Evolutionary conservation across 2,329 filamentous ascomycete genomes (phyloP), one percentile per base, ranked within the genome.

Genomic region (Aureobasidium uvarum): DNA sequence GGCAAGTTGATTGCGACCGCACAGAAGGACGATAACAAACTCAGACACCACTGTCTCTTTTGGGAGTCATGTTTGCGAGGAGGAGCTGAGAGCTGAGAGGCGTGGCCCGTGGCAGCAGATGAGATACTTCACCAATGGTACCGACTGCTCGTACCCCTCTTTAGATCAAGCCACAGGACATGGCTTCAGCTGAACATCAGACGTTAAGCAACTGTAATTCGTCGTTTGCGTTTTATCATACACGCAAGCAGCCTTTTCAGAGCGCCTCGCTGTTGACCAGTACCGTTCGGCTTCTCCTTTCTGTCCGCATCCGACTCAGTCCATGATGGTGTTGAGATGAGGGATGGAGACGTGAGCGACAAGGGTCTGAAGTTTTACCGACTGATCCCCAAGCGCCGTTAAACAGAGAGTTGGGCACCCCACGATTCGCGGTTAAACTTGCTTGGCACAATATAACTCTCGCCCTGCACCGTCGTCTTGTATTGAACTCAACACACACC

Each of bases 171-270:
- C 48, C 60, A 54, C 36, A 52, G 36, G 45, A 45, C 48, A 54
- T 54, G 60, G n/a, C 41, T 63, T 63, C 46, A 63, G 60, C 60
- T 63, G 60, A 63, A 25, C 59, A 18, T 54, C 48, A 4, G 39
- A 51, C 58, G 58, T 23, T 28, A 13, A 20, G n/a, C 54, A 31
- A 58, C 16, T 20, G 39, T 45, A 20, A 58, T 31, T 58, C 39
- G 39, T 8, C 39, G 23, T 33, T 25, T 10, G 39, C 54, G 10
- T 20, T 25, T 20, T 6, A 31, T 11, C n/a, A 18, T 16, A 3
- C 16, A 23, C n/a, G n/a, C 38, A 43, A n/a, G 38, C 25, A 14
- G 43, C 23, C 2, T 33, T 58, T 45, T 6, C 8, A 18, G 18
- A 33, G 25, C 38, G n/a, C 38, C 16, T 56, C 38, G 14, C 3